phyloP scores from a whole-genome alignment of 1,139 yeast genomes.

The Suhomyces choctaworum region DNA sequence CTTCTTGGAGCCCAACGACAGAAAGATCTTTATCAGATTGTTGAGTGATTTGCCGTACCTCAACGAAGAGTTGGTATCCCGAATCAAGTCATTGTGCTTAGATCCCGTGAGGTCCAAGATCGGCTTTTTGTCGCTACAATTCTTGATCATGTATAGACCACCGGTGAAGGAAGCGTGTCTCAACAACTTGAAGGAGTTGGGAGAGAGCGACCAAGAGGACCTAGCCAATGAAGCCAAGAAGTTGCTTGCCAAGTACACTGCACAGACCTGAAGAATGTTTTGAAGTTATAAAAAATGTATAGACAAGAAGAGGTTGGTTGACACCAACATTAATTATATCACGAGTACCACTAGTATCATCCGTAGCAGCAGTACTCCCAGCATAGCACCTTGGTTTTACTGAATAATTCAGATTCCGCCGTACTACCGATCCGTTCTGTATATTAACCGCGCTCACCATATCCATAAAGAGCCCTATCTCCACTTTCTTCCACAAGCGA shows the following conservation, averaged over 20 bases:
- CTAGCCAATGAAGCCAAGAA: conserved; percentile 55
- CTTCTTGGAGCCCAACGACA: conserved; percentile 75
- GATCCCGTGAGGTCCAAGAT: conserved; percentile 83
- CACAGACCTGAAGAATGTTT: no score
- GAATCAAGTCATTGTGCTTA: conserved; percentile 71
- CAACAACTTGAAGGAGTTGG: conserved; percentile 60
- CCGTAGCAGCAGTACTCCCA: no score
- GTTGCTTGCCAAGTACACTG: conserved; percentile 48
- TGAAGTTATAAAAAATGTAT: no score
- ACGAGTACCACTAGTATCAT: no score
- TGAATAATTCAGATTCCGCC: not conserved
- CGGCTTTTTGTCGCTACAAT: conserved; percentile 80
- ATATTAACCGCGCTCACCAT: no score
- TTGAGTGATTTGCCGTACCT: conserved; percentile 85
- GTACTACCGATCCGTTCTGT: not conserved
- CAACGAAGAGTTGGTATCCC: conserved; percentile 56
- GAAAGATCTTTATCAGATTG: conserved; percentile 76
- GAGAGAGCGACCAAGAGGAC: conserved; percentile 51
- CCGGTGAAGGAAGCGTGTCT: conserved; percentile 72
- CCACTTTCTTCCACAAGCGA: not conserved
- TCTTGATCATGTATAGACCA: conserved; percentile 85
- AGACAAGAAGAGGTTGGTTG: no score
- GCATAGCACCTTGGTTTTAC: no score
- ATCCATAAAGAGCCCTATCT: no score
- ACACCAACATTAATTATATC: no score